These are phyloP conservation scores for Aspergillus brunneoviolaceus DNA, from an alignment of 2,329 filamentous ascomycete species.

Conservation along the genomic window DNA sequence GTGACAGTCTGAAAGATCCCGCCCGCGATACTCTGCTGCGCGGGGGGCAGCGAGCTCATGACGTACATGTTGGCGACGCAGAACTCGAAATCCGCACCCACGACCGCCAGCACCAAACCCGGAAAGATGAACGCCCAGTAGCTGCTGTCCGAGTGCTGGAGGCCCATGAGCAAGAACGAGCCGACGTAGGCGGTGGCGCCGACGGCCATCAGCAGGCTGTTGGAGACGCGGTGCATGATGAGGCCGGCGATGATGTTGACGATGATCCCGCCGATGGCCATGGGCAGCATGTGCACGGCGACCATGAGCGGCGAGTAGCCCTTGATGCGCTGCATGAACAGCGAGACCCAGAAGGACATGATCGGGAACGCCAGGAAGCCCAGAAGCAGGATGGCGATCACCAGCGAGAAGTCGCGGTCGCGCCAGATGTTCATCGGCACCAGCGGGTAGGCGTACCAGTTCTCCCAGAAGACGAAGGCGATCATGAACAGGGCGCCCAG, in stretches of 20 bases:
- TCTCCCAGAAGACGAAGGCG: slow-evolving; percentile 64
- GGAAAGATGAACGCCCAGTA: slow-evolving; percentile 70
- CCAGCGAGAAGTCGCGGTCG: slow-evolving; percentile 64
- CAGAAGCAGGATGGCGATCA: slow-evolving; percentile 57
- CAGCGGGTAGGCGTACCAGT: slow-evolving; percentile 49
- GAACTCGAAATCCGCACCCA: slow-evolving; percentile 69
- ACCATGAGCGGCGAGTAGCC: slow-evolving; percentile 56
- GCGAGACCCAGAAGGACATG: slow-evolving; percentile 62
- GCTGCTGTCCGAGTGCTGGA: slow-evolving; percentile 49
- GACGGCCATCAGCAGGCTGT: slow-evolving; percentile 61
- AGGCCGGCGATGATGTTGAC: slow-evolving; percentile 64
- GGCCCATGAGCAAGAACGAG: slow-evolving; percentile 56
- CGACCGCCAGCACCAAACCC: slow-evolving; percentile 58
- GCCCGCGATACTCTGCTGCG: slow-evolving; percentile 66
- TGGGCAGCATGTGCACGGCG: slow-evolving; percentile 64
- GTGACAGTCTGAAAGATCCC: slow-evolving; percentile 68
- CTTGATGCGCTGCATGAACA: slow-evolving; percentile 63
- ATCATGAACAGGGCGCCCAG: slow-evolving; percentile 58
- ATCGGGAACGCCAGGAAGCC: slow-evolving; percentile 65
- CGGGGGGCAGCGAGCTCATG: slow-evolving; percentile 61
- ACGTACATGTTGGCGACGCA: slow-evolving; percentile 73
- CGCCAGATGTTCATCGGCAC: slow-evolving; percentile 58
- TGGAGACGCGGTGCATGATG: slow-evolving; percentile 63
- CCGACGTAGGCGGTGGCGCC: slow-evolving; percentile 47
- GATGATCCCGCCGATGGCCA: slow-evolving; percentile 61